Base-by-base conservation (phyloP, 139 green algal genomes). In the Chlamydomonas incerta region DNA sequence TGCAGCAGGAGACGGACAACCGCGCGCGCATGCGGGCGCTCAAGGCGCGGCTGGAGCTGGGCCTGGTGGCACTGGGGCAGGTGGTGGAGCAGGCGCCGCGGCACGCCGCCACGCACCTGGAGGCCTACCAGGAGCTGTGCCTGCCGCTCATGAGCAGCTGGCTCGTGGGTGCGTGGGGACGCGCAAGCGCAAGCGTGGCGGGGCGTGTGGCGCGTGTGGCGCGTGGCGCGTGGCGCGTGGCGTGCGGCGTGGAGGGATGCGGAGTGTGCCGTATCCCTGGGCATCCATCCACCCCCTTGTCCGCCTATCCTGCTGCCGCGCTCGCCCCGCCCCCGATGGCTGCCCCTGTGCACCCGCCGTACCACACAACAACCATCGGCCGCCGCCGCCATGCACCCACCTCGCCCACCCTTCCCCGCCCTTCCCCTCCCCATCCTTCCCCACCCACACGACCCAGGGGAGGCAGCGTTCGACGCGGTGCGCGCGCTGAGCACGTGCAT, bases 1-100 rank as follows among this genome's bases (percentile, higher is more conserved):
- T 98, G 66, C 87, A 63, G 3, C 76, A 93, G 60, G 95, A 98
- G 80, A 33, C 26, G 3, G 79, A 94, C 88, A 85, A 95, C 15
- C 91, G 95, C 26, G 83, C 73, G 20, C 80, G 87, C 35, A 92
- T 98, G 34, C 35, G 74, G 9, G 69, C 23, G 3, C 85, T 98
- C 28, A 75, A 92, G 37, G 74, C 86, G 0, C 79, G 72, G 23
- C 90, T 98, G 83, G 90, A 93, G 55, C 79, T 86, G 17, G 95
- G 92, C 10, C 77, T 97, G 55, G 31, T 72, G 2, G 88, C 90
- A 8, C 87, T 98, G 72, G 81, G 86, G 10, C 89, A 85, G 0
- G 46, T 88, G 17, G 93, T 92, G 13, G 62, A 84, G 29, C 91
- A 89, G 62, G 90, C 93, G 63, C 79, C 69, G 26, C 31, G 65